Conservation (phyloP, 2,329 filamentous ascomycete species). For the Cladosporium sp. region DNA sequence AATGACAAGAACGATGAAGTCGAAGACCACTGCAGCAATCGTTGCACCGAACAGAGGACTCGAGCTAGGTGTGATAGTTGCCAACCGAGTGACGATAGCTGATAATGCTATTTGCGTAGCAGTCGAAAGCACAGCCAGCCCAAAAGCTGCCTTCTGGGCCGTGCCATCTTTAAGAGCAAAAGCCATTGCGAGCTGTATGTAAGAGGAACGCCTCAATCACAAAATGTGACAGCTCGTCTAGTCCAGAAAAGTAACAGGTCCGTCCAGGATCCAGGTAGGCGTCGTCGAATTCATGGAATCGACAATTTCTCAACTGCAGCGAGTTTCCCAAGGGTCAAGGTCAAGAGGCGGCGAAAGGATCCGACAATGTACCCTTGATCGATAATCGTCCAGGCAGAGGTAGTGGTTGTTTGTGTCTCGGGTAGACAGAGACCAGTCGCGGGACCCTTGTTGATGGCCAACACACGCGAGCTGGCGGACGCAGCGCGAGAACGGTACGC, state of each 20-base stretch:
- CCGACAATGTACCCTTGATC: neutral
- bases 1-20: slow-evolving; percentile 28
- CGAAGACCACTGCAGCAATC: slow-evolving; percentile 28
- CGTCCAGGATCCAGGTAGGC: slow-evolving; percentile 16
- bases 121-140: slow-evolving; percentile 25
- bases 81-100: slow-evolving; percentile 27
- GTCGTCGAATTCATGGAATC: slow-evolving; percentile 20
- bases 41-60: slow-evolving; percentile 24
- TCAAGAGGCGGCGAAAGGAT: slow-evolving; percentile 7
- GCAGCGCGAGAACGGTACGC: slow-evolving; percentile 20
- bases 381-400: slow-evolving; percentile 8
- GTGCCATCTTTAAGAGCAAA: slow-evolving; percentile 19
- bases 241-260: slow-evolving; percentile 16
- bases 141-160: slow-evolving; percentile 10
- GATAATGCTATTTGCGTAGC: slow-evolving; percentile 26
- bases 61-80: slow-evolving; percentile 22
- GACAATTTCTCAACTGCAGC: slow-evolving; percentile 20
- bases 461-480: slow-evolving; percentile 14
- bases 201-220: slow-evolving; percentile 11
- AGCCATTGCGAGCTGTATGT: slow-evolving; percentile 8
- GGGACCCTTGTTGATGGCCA: slow-evolving; percentile 17
- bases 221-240: slow-evolving; percentile 9
- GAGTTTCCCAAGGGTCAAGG: slow-evolving; percentile 15
- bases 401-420: slow-evolving; percentile 19
- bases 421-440: slow-evolving; percentile 13